Percentiles rank a stretch among this genome's conserved stretches.
Evolutionary conservation across 176 grass and related monocot species (phyloP).

Genomic region (Thinopyrum elongatum): DNA sequence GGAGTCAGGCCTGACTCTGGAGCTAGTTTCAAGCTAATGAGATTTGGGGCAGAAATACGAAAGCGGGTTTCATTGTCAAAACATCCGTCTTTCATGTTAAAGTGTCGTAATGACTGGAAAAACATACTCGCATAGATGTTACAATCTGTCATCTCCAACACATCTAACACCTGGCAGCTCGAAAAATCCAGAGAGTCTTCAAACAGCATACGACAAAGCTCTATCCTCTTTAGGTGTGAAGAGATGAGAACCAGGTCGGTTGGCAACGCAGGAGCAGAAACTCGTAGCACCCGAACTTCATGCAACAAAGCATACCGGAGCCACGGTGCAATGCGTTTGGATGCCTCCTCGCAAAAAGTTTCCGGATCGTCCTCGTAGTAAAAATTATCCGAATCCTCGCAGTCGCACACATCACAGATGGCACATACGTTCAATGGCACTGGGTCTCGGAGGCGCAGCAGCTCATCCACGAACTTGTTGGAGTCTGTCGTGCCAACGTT

Average conservation of each 20-base stretch:
- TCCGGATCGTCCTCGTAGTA: neutral
- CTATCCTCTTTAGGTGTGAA: neutral
- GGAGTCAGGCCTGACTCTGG: neutral
- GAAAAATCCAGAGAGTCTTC: neutral
- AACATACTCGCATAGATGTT: neutral
- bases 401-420: neutral
- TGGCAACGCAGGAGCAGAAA: neutral
- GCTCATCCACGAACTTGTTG: neutral
- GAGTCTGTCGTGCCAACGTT: neutral
- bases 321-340: neutral
- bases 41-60: neutral
- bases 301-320: neutral
- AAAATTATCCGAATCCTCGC: neutral
- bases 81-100: neutral
- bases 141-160: neutral
- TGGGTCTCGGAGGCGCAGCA: neutral
- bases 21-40: neutral
- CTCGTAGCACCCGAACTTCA: neutral
- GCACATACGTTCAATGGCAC: neutral
- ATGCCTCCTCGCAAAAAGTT: neutral
- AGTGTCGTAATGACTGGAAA: neutral
- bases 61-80: neutral
- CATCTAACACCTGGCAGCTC: neutral
- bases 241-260: neutral
- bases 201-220: neutral